phyloP scores from a whole-genome alignment of 108 stramenopile species.

The Mayamaea pseudoterrestris region DNA sequence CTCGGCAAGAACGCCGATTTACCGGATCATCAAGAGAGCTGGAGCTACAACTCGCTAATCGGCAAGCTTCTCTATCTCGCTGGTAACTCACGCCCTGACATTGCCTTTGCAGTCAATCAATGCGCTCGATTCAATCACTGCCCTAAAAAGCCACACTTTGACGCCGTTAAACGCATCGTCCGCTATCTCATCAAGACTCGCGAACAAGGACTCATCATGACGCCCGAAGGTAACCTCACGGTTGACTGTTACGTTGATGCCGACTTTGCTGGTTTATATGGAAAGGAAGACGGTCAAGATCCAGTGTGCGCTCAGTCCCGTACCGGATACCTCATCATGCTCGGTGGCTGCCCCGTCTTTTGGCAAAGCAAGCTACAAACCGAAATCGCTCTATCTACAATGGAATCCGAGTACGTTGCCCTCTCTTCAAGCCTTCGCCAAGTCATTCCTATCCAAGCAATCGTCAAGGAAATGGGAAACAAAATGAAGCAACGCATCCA shows the following conservation, averaged over 20 bases:
- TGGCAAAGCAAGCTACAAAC: neutral
- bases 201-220: constrained; percentile 20
- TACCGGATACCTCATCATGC: constrained; percentile 2
- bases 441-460: constrained; percentile 8
- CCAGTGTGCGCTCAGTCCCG: neutral
- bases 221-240: neutral
- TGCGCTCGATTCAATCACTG: constrained; percentile 11
- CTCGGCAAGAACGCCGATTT: no score
- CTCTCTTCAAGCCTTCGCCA: constrained; percentile 6
- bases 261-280: constrained; percentile 28
- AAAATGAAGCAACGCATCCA: neutral
- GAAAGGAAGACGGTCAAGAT: constrained; percentile 8
- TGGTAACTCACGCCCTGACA: constrained; percentile 10
- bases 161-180: constrained; percentile 16
- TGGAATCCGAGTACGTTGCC: constrained; percentile 5
- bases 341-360: constrained; percentile 1
- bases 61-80: constrained; percentile 6
- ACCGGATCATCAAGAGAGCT: no score
- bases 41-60: neutral
- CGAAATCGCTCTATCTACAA: neutral
- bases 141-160: constrained; percentile 10
- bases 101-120: constrained; percentile 8
- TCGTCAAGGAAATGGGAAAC: neutral
- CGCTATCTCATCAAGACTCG: constrained; percentile 18
- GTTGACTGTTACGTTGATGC: constrained; percentile 30